Conservation (phyloP, 2,329 filamentous ascomycete species). For the Podosphaera fusca region DNA sequence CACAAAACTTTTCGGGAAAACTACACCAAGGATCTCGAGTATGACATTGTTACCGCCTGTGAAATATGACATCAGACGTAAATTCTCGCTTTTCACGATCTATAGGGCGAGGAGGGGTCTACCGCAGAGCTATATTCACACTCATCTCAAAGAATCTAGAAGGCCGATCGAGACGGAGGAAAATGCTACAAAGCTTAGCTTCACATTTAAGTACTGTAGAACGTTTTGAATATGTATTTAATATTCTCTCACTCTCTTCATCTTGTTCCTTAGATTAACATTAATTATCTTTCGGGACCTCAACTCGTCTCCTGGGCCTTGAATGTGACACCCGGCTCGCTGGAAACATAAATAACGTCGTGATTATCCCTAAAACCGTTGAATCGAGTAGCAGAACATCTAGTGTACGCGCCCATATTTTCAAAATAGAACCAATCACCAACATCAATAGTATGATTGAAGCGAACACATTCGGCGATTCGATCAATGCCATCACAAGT, state of each 20-base stretch:
- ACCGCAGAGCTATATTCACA: too few species aligned
- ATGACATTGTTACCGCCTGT: too few species aligned
- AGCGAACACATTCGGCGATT: slow-evolving; percentile 60
- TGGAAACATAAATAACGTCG: slow-evolving; percentile 84
- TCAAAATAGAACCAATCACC: slow-evolving; percentile 98
- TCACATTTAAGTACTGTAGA: too few species aligned
- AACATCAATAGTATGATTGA: slow-evolving; percentile 58
- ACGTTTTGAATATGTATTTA: background rate
- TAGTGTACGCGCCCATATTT: slow-evolving; percentile 96
- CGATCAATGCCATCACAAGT: slow-evolving; percentile 96
- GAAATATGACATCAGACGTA: too few species aligned
- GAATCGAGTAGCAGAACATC: slow-evolving; percentile 92
- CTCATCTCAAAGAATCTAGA: too few species aligned
- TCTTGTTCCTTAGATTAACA: background rate
- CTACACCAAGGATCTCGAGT: too few species aligned
- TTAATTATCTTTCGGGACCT: background rate
- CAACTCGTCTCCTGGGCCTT: slow-evolving; percentile 22
- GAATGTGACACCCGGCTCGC: slow-evolving; percentile 52
- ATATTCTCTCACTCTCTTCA: background rate
- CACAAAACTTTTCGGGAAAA: too few species aligned
- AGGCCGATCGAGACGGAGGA: too few species aligned
- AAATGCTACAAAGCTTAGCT: too few species aligned
- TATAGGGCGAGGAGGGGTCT: too few species aligned
- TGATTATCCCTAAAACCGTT: slow-evolving; percentile 90
- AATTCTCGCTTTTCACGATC: too few species aligned